These are phyloP conservation scores for Grammothele lineata DNA, from an alignment of 768 basidiomycete species.

Conservation along the genomic window DNA sequence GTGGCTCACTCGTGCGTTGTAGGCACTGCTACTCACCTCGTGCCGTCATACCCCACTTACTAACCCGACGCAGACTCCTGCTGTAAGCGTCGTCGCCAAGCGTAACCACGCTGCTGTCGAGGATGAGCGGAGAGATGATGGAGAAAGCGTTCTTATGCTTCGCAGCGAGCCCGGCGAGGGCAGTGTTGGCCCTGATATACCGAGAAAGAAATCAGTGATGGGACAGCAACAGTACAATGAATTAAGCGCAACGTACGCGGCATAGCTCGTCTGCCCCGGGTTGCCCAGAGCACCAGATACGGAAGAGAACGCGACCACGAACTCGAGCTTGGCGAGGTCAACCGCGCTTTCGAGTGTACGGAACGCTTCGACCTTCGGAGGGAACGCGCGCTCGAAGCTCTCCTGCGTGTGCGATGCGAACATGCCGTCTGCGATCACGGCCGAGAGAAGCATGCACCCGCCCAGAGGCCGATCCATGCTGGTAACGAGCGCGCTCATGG, in stretches of 20 bases:
- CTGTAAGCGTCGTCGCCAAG: neutral
- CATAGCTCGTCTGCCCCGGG: slow-evolving; percentile 16
- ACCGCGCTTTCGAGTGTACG: slow-evolving; percentile 2
- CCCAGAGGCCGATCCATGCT: slow-evolving; percentile 3
- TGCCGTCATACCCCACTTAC: slow-evolving; percentile 9
- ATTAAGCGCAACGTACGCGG: slow-evolving; percentile 3
- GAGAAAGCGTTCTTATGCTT: slow-evolving; percentile 3
- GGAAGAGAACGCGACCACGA: slow-evolving; percentile 18
- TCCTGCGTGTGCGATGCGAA: slow-evolving; percentile 13
- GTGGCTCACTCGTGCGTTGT: no score
- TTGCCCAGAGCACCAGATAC: slow-evolving; percentile 15
- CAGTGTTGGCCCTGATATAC: slow-evolving; percentile 14
- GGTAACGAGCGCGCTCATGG: neutral
- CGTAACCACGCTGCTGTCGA: neutral
- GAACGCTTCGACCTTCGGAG: slow-evolving; percentile 6
- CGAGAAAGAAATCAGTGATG: neutral
- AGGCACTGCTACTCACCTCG: slow-evolving; percentile 5
- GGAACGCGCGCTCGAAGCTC: slow-evolving; percentile 2
- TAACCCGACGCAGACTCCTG: slow-evolving; percentile 1
- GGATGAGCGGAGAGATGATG: slow-evolving; percentile 7
- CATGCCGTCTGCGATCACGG: slow-evolving; percentile 5
- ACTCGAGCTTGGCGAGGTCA: slow-evolving; percentile 9
- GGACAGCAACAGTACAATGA: neutral
- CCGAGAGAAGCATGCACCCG: slow-evolving; percentile 14
- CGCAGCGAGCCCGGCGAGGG: slow-evolving; percentile 2